Percentiles rank a stretch among this genome's conserved stretches.
These are phyloP conservation scores for Syzygium aqueum DNA, from an alignment of 345 rosid genomes.

Conservation along the genomic window DNA sequence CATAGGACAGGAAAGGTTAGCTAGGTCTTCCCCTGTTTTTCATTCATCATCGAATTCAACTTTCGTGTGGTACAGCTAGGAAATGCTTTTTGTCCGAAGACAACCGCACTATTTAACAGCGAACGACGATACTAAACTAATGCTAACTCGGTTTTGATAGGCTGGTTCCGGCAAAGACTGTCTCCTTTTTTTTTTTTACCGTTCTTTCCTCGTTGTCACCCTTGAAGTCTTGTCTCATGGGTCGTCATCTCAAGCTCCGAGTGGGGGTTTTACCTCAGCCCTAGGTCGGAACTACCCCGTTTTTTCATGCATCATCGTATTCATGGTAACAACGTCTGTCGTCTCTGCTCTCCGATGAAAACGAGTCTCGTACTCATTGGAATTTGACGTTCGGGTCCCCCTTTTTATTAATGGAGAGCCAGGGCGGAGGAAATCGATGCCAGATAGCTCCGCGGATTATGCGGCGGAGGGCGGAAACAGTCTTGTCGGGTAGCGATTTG, in stretches of 20 bases:
- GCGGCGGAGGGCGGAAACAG: neutral
- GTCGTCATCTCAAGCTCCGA: neutral
- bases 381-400: neutral
- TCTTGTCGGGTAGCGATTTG: neutral
- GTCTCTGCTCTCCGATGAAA: neutral
- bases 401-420: neutral
- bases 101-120: neutral
- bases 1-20: too few relatives aligned
- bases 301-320: neutral
- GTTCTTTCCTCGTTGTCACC: neutral
- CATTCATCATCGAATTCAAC: neutral
- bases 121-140: neutral
- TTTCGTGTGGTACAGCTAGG: too few relatives aligned
- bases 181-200: neutral
- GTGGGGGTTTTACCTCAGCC: neutral
- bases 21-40: too few relatives aligned
- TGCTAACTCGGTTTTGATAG: neutral
- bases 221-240: neutral
- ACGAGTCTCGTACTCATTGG: neutral
- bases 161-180: neutral
- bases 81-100: neutral
- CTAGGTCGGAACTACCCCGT: neutral
- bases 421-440: neutral
- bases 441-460: neutral
- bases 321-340: neutral